phyloP scores from a whole-genome alignment of 257 asterid genomes.

The Thymus mandschuricus region DNA sequence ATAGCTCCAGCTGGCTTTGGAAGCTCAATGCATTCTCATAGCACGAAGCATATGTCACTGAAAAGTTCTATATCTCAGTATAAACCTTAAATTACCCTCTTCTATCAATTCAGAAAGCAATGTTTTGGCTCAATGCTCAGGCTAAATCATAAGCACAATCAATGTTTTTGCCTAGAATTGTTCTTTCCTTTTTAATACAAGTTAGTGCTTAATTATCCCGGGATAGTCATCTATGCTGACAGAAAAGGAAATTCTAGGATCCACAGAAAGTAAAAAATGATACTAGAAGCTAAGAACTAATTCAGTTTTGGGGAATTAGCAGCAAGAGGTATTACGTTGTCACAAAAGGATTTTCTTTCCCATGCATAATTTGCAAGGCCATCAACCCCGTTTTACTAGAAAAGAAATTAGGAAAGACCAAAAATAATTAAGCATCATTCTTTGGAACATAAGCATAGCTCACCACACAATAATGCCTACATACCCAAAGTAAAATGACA shows the following conservation, averaged over 20 bases:
- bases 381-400: background rate
- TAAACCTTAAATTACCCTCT: background rate
- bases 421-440: conserved; percentile 4
- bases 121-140: background rate
- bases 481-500: background rate
- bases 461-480: conserved; percentile 17
- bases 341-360: background rate
- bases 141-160: background rate
- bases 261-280: background rate
- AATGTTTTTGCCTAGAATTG: background rate
- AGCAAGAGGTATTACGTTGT: background rate
- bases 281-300: background rate
- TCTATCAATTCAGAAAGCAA: background rate
- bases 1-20: background rate
- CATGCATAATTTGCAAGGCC: background rate
- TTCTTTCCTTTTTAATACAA: background rate
- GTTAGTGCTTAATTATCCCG: conserved; percentile 1
- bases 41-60: background rate
- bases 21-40: background rate
- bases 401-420: background rate
- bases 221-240: background rate
- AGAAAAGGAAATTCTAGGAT: conserved; percentile 4
- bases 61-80: background rate
- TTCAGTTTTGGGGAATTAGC: conserved; percentile 3
- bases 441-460: conserved; percentile 5